Percentiles rank a stretch among this genome's conserved stretches.
These are phyloP conservation scores for Quercus tomentella DNA, from an alignment of 331 rosid genomes.

Conservation along the genomic window DNA sequence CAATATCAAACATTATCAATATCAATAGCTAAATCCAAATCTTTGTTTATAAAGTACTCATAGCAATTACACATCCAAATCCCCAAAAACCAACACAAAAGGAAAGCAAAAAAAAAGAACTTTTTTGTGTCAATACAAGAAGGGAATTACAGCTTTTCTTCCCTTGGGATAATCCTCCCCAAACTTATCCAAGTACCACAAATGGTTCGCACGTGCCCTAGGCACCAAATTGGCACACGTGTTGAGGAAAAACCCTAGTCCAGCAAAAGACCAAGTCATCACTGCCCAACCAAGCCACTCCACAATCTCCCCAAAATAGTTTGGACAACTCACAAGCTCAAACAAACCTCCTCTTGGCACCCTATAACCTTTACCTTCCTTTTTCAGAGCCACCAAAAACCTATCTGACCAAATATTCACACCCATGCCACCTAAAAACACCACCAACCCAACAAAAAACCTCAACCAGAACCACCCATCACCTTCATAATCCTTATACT, in stretches of 20 bases:
- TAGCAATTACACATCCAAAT: background rate
- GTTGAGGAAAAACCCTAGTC: constrained; percentile 54
- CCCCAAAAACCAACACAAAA: background rate
- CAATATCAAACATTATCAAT: background rate
- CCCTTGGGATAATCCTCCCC: constrained; percentile 71
- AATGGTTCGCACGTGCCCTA: constrained; percentile 59
- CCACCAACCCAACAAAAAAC: constrained; percentile 31
- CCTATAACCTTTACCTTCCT: constrained; percentile 59
- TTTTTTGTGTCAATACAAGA: constrained; percentile 41
- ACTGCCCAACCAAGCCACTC: constrained; percentile 88
- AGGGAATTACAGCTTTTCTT: constrained; percentile 70
- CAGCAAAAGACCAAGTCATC: constrained; percentile 78
- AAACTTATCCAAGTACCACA: constrained; percentile 79
- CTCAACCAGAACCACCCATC: constrained; percentile 48
- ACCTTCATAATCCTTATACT: constrained; percentile 34
- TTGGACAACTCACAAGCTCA: constrained; percentile 71
- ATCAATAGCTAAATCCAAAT: background rate
- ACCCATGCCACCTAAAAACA: constrained; percentile 53
- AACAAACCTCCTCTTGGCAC: constrained; percentile 72
- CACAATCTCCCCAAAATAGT: constrained; percentile 67
- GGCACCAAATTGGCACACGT: constrained; percentile 86
- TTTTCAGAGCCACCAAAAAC: constrained; percentile 53
- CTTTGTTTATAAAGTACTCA: background rate
- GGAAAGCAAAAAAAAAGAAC: background rate
- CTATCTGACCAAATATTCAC: constrained; percentile 65